A percentile compares a stretch with the other conserved stretches of the same genome.
These are phyloP conservation scores for Beauveria sp. DNA, from an alignment of 2,329 filamentous ascomycete species.

Conservation along the genomic window DNA sequence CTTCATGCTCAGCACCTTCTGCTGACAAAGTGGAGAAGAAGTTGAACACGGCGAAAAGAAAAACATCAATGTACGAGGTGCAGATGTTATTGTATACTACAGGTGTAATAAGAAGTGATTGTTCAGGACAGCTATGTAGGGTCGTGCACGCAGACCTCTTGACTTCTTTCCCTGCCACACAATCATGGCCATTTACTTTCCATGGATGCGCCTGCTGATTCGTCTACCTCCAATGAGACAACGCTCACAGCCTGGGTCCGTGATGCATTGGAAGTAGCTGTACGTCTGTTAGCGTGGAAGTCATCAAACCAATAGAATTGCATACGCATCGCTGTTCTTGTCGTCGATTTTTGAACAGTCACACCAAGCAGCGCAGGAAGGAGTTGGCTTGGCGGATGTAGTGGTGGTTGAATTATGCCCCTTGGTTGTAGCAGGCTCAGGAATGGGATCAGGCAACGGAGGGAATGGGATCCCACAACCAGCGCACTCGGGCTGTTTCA, in stretches of 20 bases:
- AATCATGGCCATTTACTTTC: not conserved
- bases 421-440: conserved; percentile 12
- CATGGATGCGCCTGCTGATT: not conserved
- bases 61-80: conserved; percentile 6
- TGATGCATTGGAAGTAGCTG: conserved; percentile 24
- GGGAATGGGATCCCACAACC: conserved; percentile 7
- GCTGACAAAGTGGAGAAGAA: not conserved
- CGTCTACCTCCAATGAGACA: conserved; percentile 13
- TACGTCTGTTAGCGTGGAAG: not conserved
- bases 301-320: not conserved
- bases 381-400: conserved; percentile 1
- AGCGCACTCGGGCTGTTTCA: conserved; percentile 7
- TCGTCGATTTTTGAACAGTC: conserved; percentile 21
- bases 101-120: conserved; percentile 7
- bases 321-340: conserved; percentile 20
- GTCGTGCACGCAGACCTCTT: not conserved
- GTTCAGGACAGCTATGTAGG: not conserved
- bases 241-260: conserved; percentile 18
- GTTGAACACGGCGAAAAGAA: not conserved
- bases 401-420: conserved; percentile 8
- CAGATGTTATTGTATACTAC: conserved; percentile 10
- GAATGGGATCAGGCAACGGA: not conserved
- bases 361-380: conserved; percentile 16
- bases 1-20: not conserved
- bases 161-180: not conserved